Conservation (phyloP, 2,329 filamentous ascomycete genomes). For the Dactylellina sp. region DNA sequence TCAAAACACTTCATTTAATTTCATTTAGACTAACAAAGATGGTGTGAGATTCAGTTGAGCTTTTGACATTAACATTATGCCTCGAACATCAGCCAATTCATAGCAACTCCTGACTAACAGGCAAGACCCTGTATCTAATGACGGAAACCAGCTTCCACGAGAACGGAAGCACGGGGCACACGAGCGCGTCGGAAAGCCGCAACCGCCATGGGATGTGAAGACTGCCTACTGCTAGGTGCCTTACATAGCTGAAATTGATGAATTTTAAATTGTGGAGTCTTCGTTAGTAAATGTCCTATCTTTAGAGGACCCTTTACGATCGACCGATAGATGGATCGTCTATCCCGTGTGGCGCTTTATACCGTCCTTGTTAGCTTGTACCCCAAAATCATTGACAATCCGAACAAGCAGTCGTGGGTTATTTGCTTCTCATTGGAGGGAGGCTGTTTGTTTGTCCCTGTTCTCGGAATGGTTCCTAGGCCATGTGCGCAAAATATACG, state of each 20-base stretch:
- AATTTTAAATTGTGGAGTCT: slow-evolving; percentile 15
- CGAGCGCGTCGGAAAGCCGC: slow-evolving; percentile 32
- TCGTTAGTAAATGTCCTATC: slow-evolving; percentile 30
- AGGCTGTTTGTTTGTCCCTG: slow-evolving; percentile 16
- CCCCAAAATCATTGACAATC: no score
- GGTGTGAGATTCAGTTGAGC: not conserved
- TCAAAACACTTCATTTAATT: no score
- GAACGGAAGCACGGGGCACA: slow-evolving; percentile 22
- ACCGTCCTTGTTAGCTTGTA: not conserved
- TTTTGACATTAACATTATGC: not conserved
- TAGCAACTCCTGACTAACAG: no score
- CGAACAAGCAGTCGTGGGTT: not conserved
- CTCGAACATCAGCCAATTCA: no score
- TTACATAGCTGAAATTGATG: slow-evolving; percentile 8
- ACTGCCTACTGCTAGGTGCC: not conserved
- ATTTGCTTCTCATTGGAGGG: slow-evolving; percentile 23
- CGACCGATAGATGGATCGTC: not conserved
- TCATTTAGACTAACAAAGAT: not conserved
- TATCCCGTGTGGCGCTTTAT: slow-evolving; percentile 17
- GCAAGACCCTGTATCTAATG: not conserved
- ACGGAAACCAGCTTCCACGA: not conserved
- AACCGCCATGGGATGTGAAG: slow-evolving; percentile 7
- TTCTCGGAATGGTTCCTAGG: not conserved
- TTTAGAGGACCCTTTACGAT: slow-evolving; percentile 17
- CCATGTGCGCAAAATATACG: slow-evolving; percentile 28